Evolutionary conservation across 1,284 basidiomycete genomes (phyloP), one percentile per base, ranked within the genome.

Genomic region (Amylostereum chailletii): DNA sequence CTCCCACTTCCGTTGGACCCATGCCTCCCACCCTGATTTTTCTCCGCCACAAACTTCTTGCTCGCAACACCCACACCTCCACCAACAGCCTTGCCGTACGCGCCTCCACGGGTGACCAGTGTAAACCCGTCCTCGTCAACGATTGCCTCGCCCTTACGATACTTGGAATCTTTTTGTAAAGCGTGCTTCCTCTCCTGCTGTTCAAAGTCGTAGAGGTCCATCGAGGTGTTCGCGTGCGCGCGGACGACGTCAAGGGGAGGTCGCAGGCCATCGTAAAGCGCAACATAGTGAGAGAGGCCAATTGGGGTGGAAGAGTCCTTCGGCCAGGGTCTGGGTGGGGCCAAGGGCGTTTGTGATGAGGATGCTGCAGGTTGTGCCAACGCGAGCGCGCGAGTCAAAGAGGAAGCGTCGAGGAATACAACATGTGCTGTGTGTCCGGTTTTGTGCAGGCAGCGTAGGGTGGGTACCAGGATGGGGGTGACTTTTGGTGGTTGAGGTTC

Each of bases 91-190:
- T 90, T 77, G 2, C 92, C 91, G 60, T 92, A 93, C 30, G 86
- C 84, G 5, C 92, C 92, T 6, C 90, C 89, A 32, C 91, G 76
- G 29, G 86, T 88, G 32, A 95, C 92, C 7, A 94, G 77, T 8
- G 90, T 94, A 64, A 94, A 95, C 1, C 92, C 92, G 56, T 95
- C 92, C 55, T 90, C 90, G 64, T 95, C 92, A 44, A 94, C 87
- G 50, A 94, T 76, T 8, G 88, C 86, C 60, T 89, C 86, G 32
- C 87, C 86, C 62, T 86, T 89, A 54, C 67, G 73, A 61, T 88
- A 88, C 59, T 79, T 72, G 42, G 79, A 77, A 57, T 80, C 76
- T 53, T 80, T 45, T 45, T 52, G 52, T 37, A 56, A 43, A 3
- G 48, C 47, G 0, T 50, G 84, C 61, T 77, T 81, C 53, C 70